Base-by-base conservation (phyloP, 108 stramenopile species). In the Schizochytrium sp. region DNA sequence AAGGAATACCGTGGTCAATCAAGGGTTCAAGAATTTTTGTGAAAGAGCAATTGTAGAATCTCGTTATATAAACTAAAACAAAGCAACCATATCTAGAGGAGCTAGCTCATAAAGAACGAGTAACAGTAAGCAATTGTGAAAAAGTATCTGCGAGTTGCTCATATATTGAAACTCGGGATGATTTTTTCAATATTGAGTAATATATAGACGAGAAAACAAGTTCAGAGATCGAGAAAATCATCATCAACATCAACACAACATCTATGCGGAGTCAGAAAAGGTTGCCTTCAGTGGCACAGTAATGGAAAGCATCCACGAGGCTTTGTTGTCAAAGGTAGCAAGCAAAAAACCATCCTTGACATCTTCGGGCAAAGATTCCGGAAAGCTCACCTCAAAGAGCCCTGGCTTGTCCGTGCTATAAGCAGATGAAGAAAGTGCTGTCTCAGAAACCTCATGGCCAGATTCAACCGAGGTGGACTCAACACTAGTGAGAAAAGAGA, bases 321-420 rank as follows among this genome's bases (percentile, higher is more conserved):
- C 73, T n/a, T 46, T 8, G 2, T 83, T 83, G 1, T 83, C 73
- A 83, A 83, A 83, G 73, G 73, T 83, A 4, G 53, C 73, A 19
- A 83, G 73, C 46, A 83, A 50, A 38, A 46, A 83, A 19, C 44
- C 73, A 38, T 47, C 46, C 49, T 47, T 4, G 13, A 53, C 73
- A 8, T 17, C 4, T 7, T 47, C 73, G 12, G 73, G 73, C 12
- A 83, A 50, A 17, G 40, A 38, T 28, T 83, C 73, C 4, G 73
- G 73, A 19, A 83, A 83, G 15, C 49, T 17, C 5, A 83, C 50
- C 50, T 83, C 73, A 50, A 38, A 53, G 49, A n/a, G 46, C 13
- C 46, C 73, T 4, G 73, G 73, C 49, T 53, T 38, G 28, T 46
- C 49, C 73, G 1, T 47, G 19, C 19, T 50, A 42, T 64, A 64